Conservation (phyloP, 2,329 filamentous ascomycete genomes). For the Hirsutella thompsonii region DNA sequence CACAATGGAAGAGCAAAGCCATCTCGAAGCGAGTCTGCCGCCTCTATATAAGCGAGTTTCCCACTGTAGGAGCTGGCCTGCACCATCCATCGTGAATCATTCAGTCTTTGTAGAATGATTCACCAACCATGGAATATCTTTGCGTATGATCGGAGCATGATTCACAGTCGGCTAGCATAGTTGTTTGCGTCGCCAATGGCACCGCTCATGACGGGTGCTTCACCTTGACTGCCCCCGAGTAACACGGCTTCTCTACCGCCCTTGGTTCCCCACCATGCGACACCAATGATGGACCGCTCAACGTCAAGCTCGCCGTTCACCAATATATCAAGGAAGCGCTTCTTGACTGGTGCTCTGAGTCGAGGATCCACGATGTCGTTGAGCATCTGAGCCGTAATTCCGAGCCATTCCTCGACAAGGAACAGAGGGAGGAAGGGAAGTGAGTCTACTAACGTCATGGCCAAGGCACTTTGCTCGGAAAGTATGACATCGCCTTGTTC, state of each 20-base stretch:
- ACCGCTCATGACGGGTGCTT: slow-evolving; percentile 39
- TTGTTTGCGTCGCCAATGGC: slow-evolving; percentile 24
- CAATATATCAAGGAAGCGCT: slow-evolving; percentile 68
- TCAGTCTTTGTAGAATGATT: too few relatives aligned
- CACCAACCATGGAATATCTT: too few relatives aligned
- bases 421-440: slow-evolving; percentile 59
- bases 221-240: slow-evolving; percentile 9
- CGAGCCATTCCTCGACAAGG: slow-evolving; percentile 70
- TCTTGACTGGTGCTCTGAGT: slow-evolving; percentile 52
- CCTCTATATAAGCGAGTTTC: too few relatives aligned
- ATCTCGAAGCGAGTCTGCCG: too few relatives aligned
- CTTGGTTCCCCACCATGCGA: slow-evolving; percentile 70
- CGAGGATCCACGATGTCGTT: slow-evolving; percentile 46
- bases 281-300: slow-evolving; percentile 63
- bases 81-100: too few relatives aligned
- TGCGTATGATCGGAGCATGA: too few relatives aligned
- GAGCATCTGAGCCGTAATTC: slow-evolving; percentile 54
- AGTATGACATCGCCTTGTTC: slow-evolving; percentile 21
- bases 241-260: slow-evolving; percentile 41
- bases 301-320: slow-evolving; percentile 80
- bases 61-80: too few relatives aligned
- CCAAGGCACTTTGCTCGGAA: slow-evolving; percentile 71
- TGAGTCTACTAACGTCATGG: slow-evolving; percentile 66
- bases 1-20: too few relatives aligned
- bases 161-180: slow-evolving; percentile 22